phyloP scores from a whole-genome alignment of 169 alveolate species.

The Plasmodium vivax region DNA sequence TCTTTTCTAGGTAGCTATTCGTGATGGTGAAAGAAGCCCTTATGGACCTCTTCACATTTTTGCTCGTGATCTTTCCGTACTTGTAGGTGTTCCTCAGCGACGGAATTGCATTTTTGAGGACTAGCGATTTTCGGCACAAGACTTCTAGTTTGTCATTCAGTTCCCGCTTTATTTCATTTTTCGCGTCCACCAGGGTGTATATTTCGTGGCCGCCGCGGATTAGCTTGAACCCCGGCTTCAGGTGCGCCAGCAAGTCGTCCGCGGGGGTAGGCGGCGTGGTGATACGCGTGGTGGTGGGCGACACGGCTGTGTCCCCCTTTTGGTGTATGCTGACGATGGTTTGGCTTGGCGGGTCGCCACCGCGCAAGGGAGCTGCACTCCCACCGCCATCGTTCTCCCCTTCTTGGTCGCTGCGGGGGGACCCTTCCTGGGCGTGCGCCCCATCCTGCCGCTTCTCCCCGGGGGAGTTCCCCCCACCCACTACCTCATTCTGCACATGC shows the following conservation, averaged over 20 bases:
- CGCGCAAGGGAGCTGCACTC: not conserved
- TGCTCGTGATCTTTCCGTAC: constrained; percentile 65
- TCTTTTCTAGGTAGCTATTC: constrained; percentile 13
- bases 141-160: constrained; percentile 38
- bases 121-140: constrained; percentile 27
- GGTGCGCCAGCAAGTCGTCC: not conserved
- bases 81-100: constrained; percentile 38
- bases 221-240: constrained; percentile 71
- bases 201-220: constrained; percentile 61
- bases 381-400: not conserved
- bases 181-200: constrained; percentile 57
- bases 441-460: not conserved
- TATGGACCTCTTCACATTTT: constrained; percentile 60
- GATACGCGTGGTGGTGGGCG: not conserved
- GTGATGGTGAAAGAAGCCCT: constrained; percentile 56
- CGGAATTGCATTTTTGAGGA: constrained; percentile 54
- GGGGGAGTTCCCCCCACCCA: not conserved
- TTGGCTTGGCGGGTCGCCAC: not conserved
- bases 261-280: not conserved
- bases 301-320: too few relatives aligned
- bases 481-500: constrained; percentile 16
- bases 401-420: not conserved
- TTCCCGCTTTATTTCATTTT: constrained; percentile 53
- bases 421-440: not conserved
- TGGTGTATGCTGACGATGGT: not conserved